These are phyloP conservation scores for Cytospora piceicola DNA, from an alignment of 2,329 filamentous ascomycete species.

Conservation along the genomic window DNA sequence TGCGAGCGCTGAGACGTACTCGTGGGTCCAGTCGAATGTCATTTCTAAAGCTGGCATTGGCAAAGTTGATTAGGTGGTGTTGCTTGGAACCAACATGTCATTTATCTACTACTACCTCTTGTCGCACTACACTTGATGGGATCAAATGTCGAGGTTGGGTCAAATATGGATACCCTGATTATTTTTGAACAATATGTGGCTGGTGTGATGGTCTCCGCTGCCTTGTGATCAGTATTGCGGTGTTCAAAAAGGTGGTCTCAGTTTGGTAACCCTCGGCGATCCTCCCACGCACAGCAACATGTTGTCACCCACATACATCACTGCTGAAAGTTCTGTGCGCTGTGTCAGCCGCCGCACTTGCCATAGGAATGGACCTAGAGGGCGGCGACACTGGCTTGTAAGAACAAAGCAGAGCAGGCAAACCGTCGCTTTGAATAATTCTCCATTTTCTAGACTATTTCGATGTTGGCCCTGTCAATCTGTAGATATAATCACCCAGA, in stretches of 20 bases:
- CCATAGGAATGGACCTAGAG: neutral
- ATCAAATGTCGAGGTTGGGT: neutral
- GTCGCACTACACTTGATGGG: neutral
- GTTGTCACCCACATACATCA: neutral
- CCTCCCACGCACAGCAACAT: neutral
- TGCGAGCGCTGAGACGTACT: conserved; percentile 25
- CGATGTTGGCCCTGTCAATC: neutral
- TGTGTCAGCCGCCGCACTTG: neutral
- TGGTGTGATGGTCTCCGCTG: neutral
- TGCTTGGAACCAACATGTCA: neutral
- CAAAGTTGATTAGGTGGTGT: neutral
- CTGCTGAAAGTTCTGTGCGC: neutral
- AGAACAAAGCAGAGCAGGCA: neutral
- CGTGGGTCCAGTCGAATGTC: conserved; percentile 26
- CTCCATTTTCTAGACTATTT: conserved; percentile 15
- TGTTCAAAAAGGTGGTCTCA: neutral
- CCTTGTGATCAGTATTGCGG: neutral
- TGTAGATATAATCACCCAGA: neutral
- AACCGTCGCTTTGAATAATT: neutral
- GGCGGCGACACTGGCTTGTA: neutral
- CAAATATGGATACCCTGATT: neutral
- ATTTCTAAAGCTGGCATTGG: conserved; percentile 28
- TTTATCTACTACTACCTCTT: neutral
- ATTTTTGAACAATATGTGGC: neutral
- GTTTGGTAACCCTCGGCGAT: neutral